phyloP scores from a whole-genome alignment of 768 basidiomycete genomes.

The Lactarius sanguifluus region DNA sequence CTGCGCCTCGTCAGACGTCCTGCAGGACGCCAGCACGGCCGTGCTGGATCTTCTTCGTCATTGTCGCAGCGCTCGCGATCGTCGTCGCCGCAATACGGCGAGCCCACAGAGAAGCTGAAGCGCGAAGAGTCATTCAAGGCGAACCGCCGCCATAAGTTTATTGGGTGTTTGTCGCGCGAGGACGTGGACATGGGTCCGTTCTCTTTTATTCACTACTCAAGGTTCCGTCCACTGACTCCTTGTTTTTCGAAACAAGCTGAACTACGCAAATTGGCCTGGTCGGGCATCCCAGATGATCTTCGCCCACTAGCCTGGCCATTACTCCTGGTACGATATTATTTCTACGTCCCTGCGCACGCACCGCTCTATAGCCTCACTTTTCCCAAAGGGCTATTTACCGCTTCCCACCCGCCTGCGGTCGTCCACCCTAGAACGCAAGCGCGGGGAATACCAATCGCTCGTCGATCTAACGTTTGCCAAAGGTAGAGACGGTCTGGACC shows the following conservation, averaged over 20 bases:
- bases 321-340: slow-evolving; percentile 64
- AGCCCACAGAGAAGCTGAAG: slow-evolving; percentile 48
- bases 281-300: slow-evolving; percentile 84
- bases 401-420: slow-evolving; percentile 73
- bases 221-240: not conserved
- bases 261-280: slow-evolving; percentile 91
- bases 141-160: slow-evolving; percentile 77
- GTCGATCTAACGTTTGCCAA: slow-evolving; percentile 88
- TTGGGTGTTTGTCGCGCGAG: slow-evolving; percentile 70
- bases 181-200: slow-evolving; percentile 77
- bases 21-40: slow-evolving; percentile 5
- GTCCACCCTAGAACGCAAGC: slow-evolving; percentile 80
- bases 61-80: slow-evolving; percentile 20
- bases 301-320: slow-evolving; percentile 94
- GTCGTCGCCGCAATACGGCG: slow-evolving; percentile 20
- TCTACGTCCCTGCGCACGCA: slow-evolving; percentile 10
- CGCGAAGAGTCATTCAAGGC: slow-evolving; percentile 77
- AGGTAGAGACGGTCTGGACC: slow-evolving; percentile 83
- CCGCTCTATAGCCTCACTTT: slow-evolving; percentile 17
- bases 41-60: slow-evolving; percentile 10
- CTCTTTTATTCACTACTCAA: not conserved
- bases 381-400: slow-evolving; percentile 83
- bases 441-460: slow-evolving; percentile 87
- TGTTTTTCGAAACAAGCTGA: slow-evolving; percentile 49
- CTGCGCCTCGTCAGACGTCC: slow-evolving; percentile 24